Evolutionary conservation across 169 alveolate genomes (phyloP), one percentile per base, ranked within the genome.

Genomic region (Sarcocystis neurona): DNA sequence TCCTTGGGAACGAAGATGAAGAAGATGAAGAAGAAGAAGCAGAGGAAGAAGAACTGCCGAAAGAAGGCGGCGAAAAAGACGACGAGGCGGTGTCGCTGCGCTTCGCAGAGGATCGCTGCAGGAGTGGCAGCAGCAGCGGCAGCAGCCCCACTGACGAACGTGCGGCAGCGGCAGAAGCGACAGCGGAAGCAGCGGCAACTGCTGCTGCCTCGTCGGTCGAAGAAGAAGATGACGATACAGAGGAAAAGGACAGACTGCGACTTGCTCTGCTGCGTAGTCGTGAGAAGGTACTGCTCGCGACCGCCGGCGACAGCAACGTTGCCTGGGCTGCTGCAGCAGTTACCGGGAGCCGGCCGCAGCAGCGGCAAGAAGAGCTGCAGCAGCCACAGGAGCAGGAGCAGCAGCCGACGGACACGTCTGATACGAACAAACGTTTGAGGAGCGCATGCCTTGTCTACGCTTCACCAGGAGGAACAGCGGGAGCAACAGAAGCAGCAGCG

Each of bases 341-440:
- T n/a, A n/a, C n/a, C n/a, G n/a, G n/a, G n/a, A n/a, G n/a, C n/a
- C n/a, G n/a, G n/a, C n/a, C n/a, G n/a, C n/a, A n/a, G n/a, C n/a
- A n/a, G n/a, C n/a, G n/a, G n/a, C n/a, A n/a, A n/a, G n/a, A n/a
- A n/a, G 75, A 79, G 87, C 87, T 50, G 70, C 75, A 79, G 87
- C 87, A 79, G 56, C 39, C 37, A 32, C 82, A 74, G 56, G 56
- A 74, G 41, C 80, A 70, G 53, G 66, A 75, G 84, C 84, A 75
- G 56, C 63, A 8, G 85, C 32, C 37, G 37, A 46, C 20, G 23
- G 43, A 10, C n/a, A 8, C 4, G n/a, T 3, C 27, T 46, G 70
- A n/a, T 6, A 34, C 41, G 30, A 46, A 8, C n/a, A 10, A 47
- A n/a, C 44, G 10, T 53, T 10, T 10, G 10, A 10, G 20, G 63